phyloP scores from a whole-genome alignment of 306 rosid species.

The Dryas alaskensis region DNA sequence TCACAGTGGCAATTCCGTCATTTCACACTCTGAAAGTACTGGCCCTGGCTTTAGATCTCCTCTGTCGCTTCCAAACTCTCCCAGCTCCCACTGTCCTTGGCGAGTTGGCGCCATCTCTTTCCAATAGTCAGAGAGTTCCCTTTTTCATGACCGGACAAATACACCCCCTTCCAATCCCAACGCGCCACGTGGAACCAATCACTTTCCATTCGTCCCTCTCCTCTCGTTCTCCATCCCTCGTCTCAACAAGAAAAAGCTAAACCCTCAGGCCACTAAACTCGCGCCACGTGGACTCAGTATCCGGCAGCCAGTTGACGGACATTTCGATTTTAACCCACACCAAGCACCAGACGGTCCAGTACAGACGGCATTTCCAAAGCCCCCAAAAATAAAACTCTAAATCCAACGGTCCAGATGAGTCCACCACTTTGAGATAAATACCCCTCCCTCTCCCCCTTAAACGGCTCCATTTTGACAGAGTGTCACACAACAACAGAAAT shows the following conservation, averaged over 20 bases:
- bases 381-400: not conserved
- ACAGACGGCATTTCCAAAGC: constrained; percentile 38
- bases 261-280: not conserved
- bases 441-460: not conserved
- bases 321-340: constrained; percentile 9
- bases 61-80: too few species aligned
- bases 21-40: not conserved
- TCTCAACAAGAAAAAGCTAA: not conserved
- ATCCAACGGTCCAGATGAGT: constrained; percentile 40
- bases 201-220: not conserved
- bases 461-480: not conserved
- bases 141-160: not conserved
- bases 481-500: too few species aligned
- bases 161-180: not conserved
- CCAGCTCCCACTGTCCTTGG: not conserved
- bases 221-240: not conserved
- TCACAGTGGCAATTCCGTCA: constrained; percentile 16
- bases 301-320: constrained; percentile 5
- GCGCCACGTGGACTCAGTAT: not conserved
- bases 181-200: not conserved
- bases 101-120: not conserved
- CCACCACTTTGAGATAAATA: not conserved
- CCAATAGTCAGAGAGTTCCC: not conserved
- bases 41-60: constrained; percentile 3
- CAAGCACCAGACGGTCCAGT: not conserved